Conservation (phyloP, 805 yeast genomes). For the Hanseniaspora vineae region DNA sequence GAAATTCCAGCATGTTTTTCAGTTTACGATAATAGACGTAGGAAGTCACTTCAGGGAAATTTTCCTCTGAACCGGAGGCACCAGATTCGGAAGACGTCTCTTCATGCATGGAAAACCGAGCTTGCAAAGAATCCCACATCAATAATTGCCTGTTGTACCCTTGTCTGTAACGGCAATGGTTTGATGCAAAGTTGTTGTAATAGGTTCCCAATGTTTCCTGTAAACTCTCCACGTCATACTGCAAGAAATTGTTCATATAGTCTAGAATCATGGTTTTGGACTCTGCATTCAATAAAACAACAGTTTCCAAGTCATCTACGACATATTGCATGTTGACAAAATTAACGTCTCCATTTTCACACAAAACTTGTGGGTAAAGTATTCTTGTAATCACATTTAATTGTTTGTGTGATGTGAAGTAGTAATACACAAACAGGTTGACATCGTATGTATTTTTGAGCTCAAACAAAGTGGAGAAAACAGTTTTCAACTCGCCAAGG, state of each 20-base stretch:
- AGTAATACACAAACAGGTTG: constrained; percentile 17
- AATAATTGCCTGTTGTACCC: constrained; percentile 42
- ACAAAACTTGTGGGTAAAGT: constrained; percentile 43
- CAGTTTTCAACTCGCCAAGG: constrained; percentile 27
- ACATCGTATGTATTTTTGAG: constrained; percentile 22
- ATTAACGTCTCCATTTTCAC: constrained; percentile 43
- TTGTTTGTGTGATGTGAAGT: constrained; percentile 24
- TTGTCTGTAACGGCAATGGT: constrained; percentile 76
- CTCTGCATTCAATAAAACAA: constrained; percentile 1
- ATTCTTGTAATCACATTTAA: constrained; percentile 43
- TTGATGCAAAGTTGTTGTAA: constrained; percentile 19
- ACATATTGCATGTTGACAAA: constrained; percentile 1
- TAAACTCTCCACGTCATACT: neutral
- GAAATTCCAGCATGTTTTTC: constrained; percentile 57
- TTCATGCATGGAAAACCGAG: constrained; percentile 56
- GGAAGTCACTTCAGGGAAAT: constrained; percentile 18
- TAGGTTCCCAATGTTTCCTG: neutral
- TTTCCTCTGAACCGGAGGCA: constrained; percentile 1
- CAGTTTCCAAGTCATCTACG: constrained; percentile 1
- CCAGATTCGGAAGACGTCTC: constrained; percentile 9
- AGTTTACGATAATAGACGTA: constrained; percentile 59
- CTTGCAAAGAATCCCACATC: constrained; percentile 74
- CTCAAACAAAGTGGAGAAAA: constrained; percentile 20
- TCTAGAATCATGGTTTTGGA: neutral
- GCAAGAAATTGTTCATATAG: neutral